Evolutionary conservation across 2,329 filamentous ascomycete genomes (phyloP).

Genomic region (Ambrosiella xylebori): DNA sequence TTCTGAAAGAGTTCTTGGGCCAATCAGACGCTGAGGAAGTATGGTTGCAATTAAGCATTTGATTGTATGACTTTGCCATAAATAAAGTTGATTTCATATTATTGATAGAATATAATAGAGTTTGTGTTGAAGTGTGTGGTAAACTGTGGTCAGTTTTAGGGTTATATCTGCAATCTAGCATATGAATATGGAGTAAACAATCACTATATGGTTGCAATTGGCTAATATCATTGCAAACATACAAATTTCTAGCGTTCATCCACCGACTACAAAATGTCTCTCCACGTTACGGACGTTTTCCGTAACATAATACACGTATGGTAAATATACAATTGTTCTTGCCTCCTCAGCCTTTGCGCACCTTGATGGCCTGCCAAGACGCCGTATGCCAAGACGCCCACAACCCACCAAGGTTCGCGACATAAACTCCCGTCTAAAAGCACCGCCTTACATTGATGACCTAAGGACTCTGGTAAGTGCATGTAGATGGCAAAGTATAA

Average conservation of each 20-base stretch:
- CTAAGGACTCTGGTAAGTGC: background rate
- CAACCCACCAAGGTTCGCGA: constrained; percentile 1
- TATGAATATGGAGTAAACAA: too few species aligned
- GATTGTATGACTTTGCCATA: background rate
- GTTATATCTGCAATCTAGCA: background rate
- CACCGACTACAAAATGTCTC: too few species aligned
- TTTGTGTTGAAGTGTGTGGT: too few species aligned
- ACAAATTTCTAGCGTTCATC: too few species aligned
- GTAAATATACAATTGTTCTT: too few species aligned
- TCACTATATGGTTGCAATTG: too few species aligned
- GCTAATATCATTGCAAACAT: too few species aligned
- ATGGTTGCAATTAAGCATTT: background rate
- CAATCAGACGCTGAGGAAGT: background rate
- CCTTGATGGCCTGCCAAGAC: constrained; percentile 1
- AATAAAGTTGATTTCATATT: background rate
- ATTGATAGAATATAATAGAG: too few species aligned
- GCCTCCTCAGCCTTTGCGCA: background rate
- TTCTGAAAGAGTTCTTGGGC: background rate
- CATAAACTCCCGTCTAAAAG: background rate
- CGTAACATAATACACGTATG: too few species aligned
- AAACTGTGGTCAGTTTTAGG: background rate
- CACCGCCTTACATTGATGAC: background rate
- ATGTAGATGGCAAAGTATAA: background rate
- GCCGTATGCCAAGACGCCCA: background rate
- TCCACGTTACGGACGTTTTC: too few species aligned